phyloP scores from a whole-genome alignment of 1,139 yeast species.

The Sugiyamaella xylanicola region DNA sequence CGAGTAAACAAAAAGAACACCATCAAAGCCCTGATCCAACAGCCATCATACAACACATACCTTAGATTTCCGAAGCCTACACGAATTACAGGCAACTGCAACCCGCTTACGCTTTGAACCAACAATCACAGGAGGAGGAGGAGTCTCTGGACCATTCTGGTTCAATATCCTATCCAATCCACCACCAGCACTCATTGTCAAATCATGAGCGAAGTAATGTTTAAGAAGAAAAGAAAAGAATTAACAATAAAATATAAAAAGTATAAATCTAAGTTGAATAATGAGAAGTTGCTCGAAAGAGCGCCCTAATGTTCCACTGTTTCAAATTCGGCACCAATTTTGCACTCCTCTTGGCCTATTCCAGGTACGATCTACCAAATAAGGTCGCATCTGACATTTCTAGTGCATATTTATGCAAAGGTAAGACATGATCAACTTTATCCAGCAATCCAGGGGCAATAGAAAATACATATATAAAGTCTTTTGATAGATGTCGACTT shows the following conservation, averaged over 20 bases:
- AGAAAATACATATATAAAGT: neutral
- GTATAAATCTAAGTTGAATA: slow-evolving; percentile 1
- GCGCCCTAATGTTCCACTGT: slow-evolving; percentile 1
- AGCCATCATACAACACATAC: neutral
- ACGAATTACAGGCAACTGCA: slow-evolving; percentile 15
- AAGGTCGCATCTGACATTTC: slow-evolving; percentile 2
- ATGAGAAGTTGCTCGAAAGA: neutral
- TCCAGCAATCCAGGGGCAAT: neutral
- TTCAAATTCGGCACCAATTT: slow-evolving; percentile 1
- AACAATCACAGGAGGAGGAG: neutral
- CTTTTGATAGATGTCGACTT: neutral
- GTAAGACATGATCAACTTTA: neutral
- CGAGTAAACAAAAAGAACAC: too few species aligned
- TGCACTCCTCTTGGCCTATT: neutral
- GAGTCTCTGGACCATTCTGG: neutral
- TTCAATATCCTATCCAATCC: neutral
- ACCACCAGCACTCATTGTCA: neutral
- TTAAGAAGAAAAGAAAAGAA: neutral
- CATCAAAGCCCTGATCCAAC: neutral
- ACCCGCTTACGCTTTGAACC: slow-evolving; percentile 23
- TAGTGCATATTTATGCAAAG: neutral
- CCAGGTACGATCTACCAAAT: neutral
- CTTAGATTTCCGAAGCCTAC: slow-evolving; percentile 11
- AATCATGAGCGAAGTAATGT: neutral
- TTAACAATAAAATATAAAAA: neutral